Evolutionary conservation across 768 basidiomycete species (phyloP), one percentile per base, ranked within the genome.

Genomic region (Harrya chromipes): DNA sequence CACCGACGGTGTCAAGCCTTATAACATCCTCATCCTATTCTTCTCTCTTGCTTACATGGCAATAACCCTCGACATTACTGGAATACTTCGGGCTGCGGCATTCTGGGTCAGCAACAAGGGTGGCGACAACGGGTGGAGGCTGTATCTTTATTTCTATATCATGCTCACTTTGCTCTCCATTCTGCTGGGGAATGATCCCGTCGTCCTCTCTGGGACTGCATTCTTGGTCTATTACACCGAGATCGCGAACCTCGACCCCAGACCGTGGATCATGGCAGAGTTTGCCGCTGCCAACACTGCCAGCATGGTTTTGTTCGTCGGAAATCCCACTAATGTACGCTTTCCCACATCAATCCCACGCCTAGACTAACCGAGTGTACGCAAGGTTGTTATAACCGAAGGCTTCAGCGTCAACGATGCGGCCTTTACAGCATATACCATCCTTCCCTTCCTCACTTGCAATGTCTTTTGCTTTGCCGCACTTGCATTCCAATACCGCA

Each of bases 1-100:
- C 6, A 74, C 76, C 0, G 84, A 85, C 51, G 86, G 86, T 4
- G 79, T 97, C 21, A 81, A 87, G 56, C 94, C 94, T 0, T 90
- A 94, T 61, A 90, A 97, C 64, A 94, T 98, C 55, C 81, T 98
- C 66, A 90, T 91, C 21, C 72, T 98, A 1, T 97, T 98, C 70
- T 83, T 92, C 58, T 90, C 88, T 3, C 75, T 97, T 42, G 92
- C 94, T 0, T 97, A 97, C 69, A 86, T 97, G 75, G 84, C 93
- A 5, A 86, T 97, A 29, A 90, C 94, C 0, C 76, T 97, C 36
- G 95, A 97, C 60, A 79, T 85, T 8, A 93, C 93, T 0, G 95
- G 95, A 6, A 75, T 94, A 14, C 76, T 98, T 4, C 82, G 87
- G 43, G 86, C 87, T 13, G 83, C 93, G 1, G 94, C 94, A 0